Conservation (phyloP, 73 alveolate genomes). For the Tetrahymena borealis region DNA sequence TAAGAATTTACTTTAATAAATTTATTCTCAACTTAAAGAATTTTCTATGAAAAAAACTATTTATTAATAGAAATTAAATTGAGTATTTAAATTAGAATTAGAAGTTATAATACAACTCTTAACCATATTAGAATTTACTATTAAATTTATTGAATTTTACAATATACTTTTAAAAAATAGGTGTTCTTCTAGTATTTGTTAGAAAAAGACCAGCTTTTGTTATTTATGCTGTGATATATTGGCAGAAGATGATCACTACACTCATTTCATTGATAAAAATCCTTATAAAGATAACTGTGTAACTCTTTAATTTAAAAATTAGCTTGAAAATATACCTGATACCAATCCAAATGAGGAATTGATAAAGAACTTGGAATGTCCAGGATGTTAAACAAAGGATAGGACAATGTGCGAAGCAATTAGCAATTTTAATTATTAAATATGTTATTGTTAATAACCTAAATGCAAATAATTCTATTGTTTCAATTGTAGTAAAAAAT, state of each 20-base stretch:
- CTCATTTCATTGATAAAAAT: neutral
- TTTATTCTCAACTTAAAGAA: too few relatives aligned
- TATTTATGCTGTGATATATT: neutral
- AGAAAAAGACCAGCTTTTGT: neutral
- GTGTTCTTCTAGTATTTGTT: neutral
- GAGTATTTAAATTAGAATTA: too few relatives aligned
- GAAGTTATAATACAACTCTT: too few relatives aligned
- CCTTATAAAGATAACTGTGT: neutral
- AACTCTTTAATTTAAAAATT: neutral
- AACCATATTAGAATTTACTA: too few relatives aligned
- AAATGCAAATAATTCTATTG: neutral
- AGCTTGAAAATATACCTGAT: neutral
- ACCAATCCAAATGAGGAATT: neutral
- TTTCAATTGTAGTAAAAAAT: neutral
- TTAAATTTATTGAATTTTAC: too few relatives aligned
- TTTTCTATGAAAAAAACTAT: too few relatives aligned
- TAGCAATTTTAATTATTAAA: neutral
- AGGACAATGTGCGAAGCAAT: neutral
- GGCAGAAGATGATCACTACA: neutral
- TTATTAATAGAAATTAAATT: too few relatives aligned
- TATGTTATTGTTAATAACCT: neutral
- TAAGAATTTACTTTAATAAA: too few relatives aligned
- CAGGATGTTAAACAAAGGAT: neutral
- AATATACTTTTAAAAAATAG: too few relatives aligned
- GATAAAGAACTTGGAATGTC: neutral